Evolutionary conservation across 176 grass and related monocot species (phyloP).

Genomic region (Panicum miliaceum): DNA sequence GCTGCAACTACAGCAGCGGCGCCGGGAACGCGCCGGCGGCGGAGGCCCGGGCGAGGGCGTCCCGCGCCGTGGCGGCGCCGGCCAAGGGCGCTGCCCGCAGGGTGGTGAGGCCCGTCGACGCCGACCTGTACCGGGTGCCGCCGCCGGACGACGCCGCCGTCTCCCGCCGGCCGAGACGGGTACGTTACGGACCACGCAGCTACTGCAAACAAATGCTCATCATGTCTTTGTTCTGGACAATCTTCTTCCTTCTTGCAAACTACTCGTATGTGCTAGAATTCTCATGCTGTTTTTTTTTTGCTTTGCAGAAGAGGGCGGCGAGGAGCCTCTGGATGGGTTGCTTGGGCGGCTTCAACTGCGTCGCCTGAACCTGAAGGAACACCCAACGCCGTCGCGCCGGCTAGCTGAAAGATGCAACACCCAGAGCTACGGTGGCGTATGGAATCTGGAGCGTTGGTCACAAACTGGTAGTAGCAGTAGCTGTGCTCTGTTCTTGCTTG

Average conservation of each 20-base stretch:
- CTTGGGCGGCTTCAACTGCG: conserved; percentile 21
- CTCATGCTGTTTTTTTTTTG: not conserved
- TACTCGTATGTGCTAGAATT: not conserved
- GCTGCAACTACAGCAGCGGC: not conserved
- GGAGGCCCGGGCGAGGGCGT: not conserved
- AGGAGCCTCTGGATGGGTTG: conserved; percentile 27
- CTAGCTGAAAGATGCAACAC: not conserved
- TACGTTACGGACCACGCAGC: not conserved
- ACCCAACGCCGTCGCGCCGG: not conserved
- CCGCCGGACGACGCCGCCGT: not conserved
- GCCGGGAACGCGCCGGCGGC: too few species aligned
- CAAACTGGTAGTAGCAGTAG: not conserved
- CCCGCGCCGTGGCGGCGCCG: not conserved
- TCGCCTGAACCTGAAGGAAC: not conserved
- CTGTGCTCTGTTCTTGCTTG: not conserved
- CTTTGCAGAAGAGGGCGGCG: conserved; percentile 18
- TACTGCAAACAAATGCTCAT: too few species aligned
- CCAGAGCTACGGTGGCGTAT: not conserved
- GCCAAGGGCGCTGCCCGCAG: conserved; percentile 2
- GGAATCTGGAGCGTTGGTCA: not conserved
- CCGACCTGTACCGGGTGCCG: conserved; percentile 48
- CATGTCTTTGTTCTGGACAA: too few species aligned
- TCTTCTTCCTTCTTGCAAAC: not conserved
- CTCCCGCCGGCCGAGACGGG: not conserved
- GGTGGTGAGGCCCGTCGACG: conserved; percentile 41